Base-by-base conservation (phyloP, 352 stramenopile genomes). In the Phytophthora meadii region DNA sequence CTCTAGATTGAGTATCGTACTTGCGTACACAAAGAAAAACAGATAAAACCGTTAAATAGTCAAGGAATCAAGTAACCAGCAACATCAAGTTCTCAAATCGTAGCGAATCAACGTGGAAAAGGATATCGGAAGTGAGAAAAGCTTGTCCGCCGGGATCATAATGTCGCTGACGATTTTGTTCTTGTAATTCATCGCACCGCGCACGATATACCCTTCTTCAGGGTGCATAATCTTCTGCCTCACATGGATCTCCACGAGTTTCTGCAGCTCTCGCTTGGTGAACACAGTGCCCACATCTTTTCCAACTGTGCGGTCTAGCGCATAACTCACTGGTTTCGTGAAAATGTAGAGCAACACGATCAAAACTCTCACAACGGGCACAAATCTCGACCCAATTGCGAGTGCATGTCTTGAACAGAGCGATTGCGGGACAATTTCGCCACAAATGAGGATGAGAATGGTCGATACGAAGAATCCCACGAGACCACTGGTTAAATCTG, bases 171-270 rank as follows among this genome's bases (percentile, higher is more conserved):
- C 87, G 46, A 70, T 68, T 49, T 93, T 95, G 47, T 82, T 69
- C 56, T 93, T 86, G 76, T 89, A 91, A 55, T 68, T 66, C 81
- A 92, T 88, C 11, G 82, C 82, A 37, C 92, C 92, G 58, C 97
- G 93, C 56, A 99, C 98, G 81, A 99, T 99, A 70, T 97, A 86
- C 47, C 94, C 94, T 72, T 99, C 95, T 44, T 96, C 89, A 22
- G 89, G 83, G 78, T 98, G 93, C 70, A 99, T 60, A 65, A 84
- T 87, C 51, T 89, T 72, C 55, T 97, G 82, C 53, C 95, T 81
- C 1, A 98, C 94, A 73, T 99, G 97, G 66, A 99, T 98, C 62
- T 99, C 89, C 24, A 99, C 85, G 24, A 99, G 82, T 69, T 98
- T 98, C 24, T 89, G 69, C 49, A 99, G 92, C 83, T 99, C 85